These are phyloP conservation scores for Lactifluus rugatus DNA, from an alignment of 768 basidiomycete species.

Conservation along the genomic window DNA sequence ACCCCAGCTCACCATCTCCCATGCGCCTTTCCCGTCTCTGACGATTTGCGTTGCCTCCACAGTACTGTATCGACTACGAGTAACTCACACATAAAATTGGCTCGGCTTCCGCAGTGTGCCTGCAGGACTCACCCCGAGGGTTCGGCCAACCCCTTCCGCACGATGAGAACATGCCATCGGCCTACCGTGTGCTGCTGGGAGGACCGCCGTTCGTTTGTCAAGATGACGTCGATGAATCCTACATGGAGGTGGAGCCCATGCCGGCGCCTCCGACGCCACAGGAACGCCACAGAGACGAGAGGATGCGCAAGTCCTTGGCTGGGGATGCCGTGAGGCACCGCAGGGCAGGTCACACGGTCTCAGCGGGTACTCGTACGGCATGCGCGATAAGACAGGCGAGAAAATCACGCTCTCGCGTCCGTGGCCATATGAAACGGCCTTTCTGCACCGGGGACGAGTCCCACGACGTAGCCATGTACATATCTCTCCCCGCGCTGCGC, in stretches of 20 bases:
- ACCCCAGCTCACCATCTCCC: slow-evolving; percentile 63
- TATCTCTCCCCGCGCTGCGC: too few relatives aligned
- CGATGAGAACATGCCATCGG: slow-evolving; percentile 71
- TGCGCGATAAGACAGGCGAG: slow-evolving; percentile 87
- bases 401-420: slow-evolving; percentile 80
- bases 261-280: slow-evolving; percentile 38
- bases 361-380: slow-evolving; percentile 89
- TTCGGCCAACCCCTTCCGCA: slow-evolving; percentile 53
- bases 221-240: slow-evolving; percentile 76
- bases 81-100: slow-evolving; percentile 61
- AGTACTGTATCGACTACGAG: too few relatives aligned
- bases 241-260: slow-evolving; percentile 83
- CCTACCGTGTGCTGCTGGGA: slow-evolving; percentile 81
- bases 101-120: slow-evolving; percentile 74
- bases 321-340: slow-evolving; percentile 87
- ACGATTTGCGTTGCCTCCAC: slow-evolving; percentile 47
- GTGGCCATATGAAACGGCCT: slow-evolving; percentile 49
- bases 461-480: slow-evolving; percentile 72
- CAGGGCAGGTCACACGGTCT: slow-evolving; percentile 87
- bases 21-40: slow-evolving; percentile 56
- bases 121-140: slow-evolving; percentile 59
- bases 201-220: slow-evolving; percentile 74
- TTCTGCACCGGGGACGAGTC: slow-evolving; percentile 77
- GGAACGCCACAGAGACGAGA: slow-evolving; percentile 29
- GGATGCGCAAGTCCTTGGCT: slow-evolving; percentile 83